Base-by-base conservation (phyloP, 345 rosid genomes). In the Euphorbia lathyris region DNA sequence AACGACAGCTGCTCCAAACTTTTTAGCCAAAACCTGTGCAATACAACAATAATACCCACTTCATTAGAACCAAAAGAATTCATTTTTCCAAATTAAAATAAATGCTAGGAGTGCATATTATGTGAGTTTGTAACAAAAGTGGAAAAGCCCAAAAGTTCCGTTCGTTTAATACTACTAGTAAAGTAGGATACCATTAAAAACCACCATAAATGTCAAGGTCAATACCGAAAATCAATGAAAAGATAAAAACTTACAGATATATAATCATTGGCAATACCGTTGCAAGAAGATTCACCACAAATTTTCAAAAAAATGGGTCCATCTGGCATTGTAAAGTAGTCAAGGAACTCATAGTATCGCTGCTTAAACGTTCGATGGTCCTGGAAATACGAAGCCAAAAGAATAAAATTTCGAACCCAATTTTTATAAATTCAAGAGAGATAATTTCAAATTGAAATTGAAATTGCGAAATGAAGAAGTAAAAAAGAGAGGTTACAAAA, bases 1-100 rank as follows among this genome's bases (percentile, higher is more conserved):
- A 78, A 95, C 96, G 32, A 91, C 85, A 65, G 97, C 97, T 10
- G 99, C 99, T 69, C 97, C 97, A 78, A 91, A 95, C 85, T 95
- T 95, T 85, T 90, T 91, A 1, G 97, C 97, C 84, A 95, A 78
- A 75, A 91, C 90, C 99, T 90, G 74, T 17, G 38, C 12, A 25
- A 57, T 5, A 66, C 17, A 20, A 47, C 26, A 67, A 40, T 2
- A 20, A 36, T 26, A 16, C 52, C 36, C 22, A 7, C 23, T 20
- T 20, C 20, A 51, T 7, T 56, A 5, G 22, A 58, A 36, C 17
- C 32, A 19, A 16, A 45, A 58, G 14, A 45, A 7, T 17, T 3
- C 0, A 43, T 27, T 27, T 60, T 36, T 19, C 62, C 53, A 11
- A n/a, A 64, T 1, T 42, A 10, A 70, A 23, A 3, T 26, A 26